Percentiles rank a stretch among this genome's conserved stretches.
Evolutionary conservation across 495 filamentous ascomycete species (phyloP).

Genomic region (Chlorociboria aeruginascens): DNA sequence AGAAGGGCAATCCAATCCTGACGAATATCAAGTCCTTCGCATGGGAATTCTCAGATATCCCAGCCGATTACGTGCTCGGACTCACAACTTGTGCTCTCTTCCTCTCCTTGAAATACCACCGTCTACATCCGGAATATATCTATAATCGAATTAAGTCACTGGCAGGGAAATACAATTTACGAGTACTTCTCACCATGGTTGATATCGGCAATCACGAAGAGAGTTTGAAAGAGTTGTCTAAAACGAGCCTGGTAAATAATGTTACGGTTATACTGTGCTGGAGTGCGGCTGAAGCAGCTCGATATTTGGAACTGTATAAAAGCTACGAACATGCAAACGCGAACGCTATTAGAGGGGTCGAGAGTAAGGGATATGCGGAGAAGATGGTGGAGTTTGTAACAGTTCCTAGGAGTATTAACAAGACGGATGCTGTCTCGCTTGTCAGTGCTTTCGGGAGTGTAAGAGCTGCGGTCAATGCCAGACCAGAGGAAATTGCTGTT

Average conservation of each 20-base stretch:
- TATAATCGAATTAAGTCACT: slow-evolving; percentile 79
- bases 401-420: slow-evolving; percentile 79
- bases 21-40: slow-evolving; percentile 68
- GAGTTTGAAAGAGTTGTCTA: slow-evolving; percentile 18
- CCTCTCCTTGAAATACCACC: slow-evolving; percentile 92
- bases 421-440: slow-evolving; percentile 79
- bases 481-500: slow-evolving; percentile 67
- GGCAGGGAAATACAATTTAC: slow-evolving; percentile 69
- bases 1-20: slow-evolving; percentile 93
- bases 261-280: slow-evolving; percentile 87
- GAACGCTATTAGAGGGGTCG: slow-evolving; percentile 67
- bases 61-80: slow-evolving; percentile 85
- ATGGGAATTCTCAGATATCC: slow-evolving; percentile 95
- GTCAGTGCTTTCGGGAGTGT: slow-evolving; percentile 83
- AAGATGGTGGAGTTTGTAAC: slow-evolving; percentile 91
- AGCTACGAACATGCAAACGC: slow-evolving; percentile 78
- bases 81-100: slow-evolving; percentile 84
- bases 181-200: slow-evolving; percentile 78
- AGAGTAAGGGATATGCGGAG: slow-evolving; percentile 72
- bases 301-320: slow-evolving; percentile 92
- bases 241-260: slow-evolving; percentile 59
- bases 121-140: slow-evolving; percentile 94
- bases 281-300: slow-evolving; percentile 82
- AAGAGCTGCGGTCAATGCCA: slow-evolving; percentile 74
- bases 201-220: slow-evolving; percentile 86